Percentiles rank a stretch among this genome's conserved stretches.
These are phyloP conservation scores for Melocanna baccifera DNA, from an alignment of 176 grass and related monocot genomes.

Conservation along the genomic window DNA sequence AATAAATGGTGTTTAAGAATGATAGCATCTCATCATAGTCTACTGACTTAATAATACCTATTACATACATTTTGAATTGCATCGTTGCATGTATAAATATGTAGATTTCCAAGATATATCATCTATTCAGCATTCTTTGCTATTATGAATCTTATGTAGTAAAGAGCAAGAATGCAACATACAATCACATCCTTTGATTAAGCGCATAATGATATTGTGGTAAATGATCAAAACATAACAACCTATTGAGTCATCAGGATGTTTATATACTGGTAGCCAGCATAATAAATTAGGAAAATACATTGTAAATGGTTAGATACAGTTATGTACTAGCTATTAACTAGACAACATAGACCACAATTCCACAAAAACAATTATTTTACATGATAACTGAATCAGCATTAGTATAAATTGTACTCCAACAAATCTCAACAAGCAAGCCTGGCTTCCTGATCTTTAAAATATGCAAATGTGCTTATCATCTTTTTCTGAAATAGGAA, in stretches of 20 bases:
- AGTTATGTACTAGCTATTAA: neutral
- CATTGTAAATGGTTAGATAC: neutral
- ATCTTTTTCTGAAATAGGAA: neutral
- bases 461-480: neutral
- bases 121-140: neutral
- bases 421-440: neutral
- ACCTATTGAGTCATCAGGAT: neutral
- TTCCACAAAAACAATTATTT: neutral
- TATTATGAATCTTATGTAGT: neutral
- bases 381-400: conserved; percentile 1
- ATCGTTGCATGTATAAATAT: neutral
- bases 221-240: neutral
- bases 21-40: neutral
- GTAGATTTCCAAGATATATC: neutral
- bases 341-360: neutral
- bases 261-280: neutral
- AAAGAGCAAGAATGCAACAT: conserved; percentile 14
- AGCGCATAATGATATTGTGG: neutral
- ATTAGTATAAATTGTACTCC: neutral
- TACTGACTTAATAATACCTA: conserved; percentile 2
- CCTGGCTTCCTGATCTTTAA: neutral
- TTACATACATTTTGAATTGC: neutral
- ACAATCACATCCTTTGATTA: conserved; percentile 23
- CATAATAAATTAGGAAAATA: conserved; percentile 9
- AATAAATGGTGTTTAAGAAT: conserved; percentile 22